Percentiles rank a stretch among this genome's conserved stretches.
Evolutionary conservation across 768 basidiomycete genomes (phyloP).

Genomic region (Termitomyces sp.): DNA sequence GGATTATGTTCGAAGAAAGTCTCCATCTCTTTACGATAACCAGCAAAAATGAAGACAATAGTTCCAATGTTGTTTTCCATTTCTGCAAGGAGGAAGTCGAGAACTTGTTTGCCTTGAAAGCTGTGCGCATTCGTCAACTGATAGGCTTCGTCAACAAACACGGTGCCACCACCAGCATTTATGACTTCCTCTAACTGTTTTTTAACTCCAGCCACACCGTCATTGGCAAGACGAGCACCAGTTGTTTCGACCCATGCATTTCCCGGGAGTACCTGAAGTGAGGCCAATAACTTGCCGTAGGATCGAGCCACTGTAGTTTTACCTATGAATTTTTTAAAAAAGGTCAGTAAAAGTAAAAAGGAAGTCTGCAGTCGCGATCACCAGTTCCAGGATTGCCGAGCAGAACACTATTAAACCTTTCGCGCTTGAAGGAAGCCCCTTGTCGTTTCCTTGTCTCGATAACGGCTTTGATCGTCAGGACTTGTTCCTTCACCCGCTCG

Average conservation of each 20-base stretch:
- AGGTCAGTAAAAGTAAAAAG: not conserved
- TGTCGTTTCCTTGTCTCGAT: conserved; percentile 4
- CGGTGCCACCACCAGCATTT: conserved; percentile 55
- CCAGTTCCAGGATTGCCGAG: conserved; percentile 3
- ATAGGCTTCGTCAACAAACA: conserved; percentile 75
- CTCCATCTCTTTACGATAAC: conserved; percentile 73
- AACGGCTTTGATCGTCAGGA: not conserved
- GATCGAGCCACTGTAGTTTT: conserved; percentile 1
- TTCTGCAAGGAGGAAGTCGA: conserved; percentile 70
- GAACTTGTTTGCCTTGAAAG: conserved; percentile 49
- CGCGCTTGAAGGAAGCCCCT: not conserved
- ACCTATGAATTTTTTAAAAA: not conserved
- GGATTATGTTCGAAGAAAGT: conserved; percentile 77
- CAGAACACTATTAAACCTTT: not conserved
- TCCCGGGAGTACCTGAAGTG: conserved; percentile 51
- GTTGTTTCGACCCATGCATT: conserved; percentile 58
- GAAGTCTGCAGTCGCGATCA: not conserved
- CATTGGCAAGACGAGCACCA: conserved; percentile 53
- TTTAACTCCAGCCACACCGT: conserved; percentile 52
- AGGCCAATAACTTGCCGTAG: conserved; percentile 61
- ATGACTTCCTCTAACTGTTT: conserved; percentile 44
- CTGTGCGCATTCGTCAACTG: conserved; percentile 53
- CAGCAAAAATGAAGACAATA: conserved; percentile 67
- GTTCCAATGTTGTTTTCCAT: conserved; percentile 70
- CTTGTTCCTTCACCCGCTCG: not conserved